Evolutionary conservation across 345 rosid species (phyloP), one percentile per base, ranked within the genome.

Genomic region (Arabidopsis arenosa): DNA sequence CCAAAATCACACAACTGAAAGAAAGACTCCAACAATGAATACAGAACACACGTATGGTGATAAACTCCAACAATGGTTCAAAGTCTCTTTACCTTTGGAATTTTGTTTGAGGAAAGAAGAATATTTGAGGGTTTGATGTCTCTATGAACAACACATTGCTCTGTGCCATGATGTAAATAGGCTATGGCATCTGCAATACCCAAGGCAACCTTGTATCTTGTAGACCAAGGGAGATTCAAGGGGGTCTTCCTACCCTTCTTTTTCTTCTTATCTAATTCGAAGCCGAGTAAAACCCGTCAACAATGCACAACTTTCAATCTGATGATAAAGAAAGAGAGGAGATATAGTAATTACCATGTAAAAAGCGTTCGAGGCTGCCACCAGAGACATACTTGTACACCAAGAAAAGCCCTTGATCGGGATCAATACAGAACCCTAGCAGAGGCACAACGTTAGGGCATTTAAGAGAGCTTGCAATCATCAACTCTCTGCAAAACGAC

Each of bases 121-220:
- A 94, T 88, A 18, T 92, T 94, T 7, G 98, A 92, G 48, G 97
- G 98, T 79, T 94, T 92, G 41, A 94, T 92, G 78, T 94, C 98
- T 81, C 97, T 90, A 56, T 92, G 97, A 63, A 92, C 97, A 80
- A 94, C 92, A 54, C 96, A 92, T 84, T 90, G 87, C 9, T 89
- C 96, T 0, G 96, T 89, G 44, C 96, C 97, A 57, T 79, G 85
- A 79, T 92, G 98, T 77, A 94, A 78, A 80, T 90, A 94, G 8
- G 84, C 84, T 33, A 94, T 77, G 23, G 97, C 93, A 56, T 89
- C 88, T 47, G 95, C 97, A 66, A 92, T 84, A 55, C 96, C 96
- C 57, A 94, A 64, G 0, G 95, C 95, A 28, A 94, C 87, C 76
- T 90, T 89, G 78, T 87, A 90, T 83, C 96, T 90, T 76, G 85